These are phyloP conservation scores for Drosera capensis DNA, from an alignment of 148 eudicot genomes.

Conservation along the genomic window DNA sequence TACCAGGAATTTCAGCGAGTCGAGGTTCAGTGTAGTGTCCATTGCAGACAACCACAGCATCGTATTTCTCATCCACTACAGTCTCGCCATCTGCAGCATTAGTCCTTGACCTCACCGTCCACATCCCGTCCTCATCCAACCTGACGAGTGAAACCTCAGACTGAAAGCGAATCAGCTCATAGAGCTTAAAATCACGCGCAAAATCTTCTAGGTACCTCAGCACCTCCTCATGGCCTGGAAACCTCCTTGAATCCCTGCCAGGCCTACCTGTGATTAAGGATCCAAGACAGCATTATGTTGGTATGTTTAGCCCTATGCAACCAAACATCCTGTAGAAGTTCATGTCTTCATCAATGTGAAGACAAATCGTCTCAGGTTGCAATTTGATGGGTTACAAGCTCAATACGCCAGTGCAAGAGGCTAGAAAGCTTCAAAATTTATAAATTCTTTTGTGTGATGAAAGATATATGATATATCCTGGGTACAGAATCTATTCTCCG, in stretches of 20 bases:
- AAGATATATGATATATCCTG: too few species aligned
- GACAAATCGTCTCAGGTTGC: too few species aligned
- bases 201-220: constrained; percentile 69
- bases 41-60: constrained; percentile 87
- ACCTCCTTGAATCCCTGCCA: constrained; percentile 60
- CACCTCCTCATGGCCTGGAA: constrained; percentile 72
- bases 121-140: constrained; percentile 33
- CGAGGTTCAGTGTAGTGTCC: constrained; percentile 89
- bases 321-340: too few species aligned
- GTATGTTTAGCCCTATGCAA: too few species aligned
- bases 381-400: too few species aligned
- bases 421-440: too few species aligned
- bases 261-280: constrained; percentile 19
- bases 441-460: too few species aligned
- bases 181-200: constrained; percentile 31
- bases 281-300: too few species aligned
- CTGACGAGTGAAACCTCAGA: constrained; percentile 48
- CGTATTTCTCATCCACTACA: constrained; percentile 47
- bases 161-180: constrained; percentile 46
- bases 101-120: constrained; percentile 34
- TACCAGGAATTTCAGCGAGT: constrained; percentile 73
- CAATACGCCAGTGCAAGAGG: too few species aligned
- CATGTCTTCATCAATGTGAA: too few species aligned
- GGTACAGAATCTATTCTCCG: too few species aligned
- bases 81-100: constrained; percentile 9